Evolutionary conservation across 140 eudicot genomes (phyloP).

Genomic region (Stevia rebaudiana): DNA sequence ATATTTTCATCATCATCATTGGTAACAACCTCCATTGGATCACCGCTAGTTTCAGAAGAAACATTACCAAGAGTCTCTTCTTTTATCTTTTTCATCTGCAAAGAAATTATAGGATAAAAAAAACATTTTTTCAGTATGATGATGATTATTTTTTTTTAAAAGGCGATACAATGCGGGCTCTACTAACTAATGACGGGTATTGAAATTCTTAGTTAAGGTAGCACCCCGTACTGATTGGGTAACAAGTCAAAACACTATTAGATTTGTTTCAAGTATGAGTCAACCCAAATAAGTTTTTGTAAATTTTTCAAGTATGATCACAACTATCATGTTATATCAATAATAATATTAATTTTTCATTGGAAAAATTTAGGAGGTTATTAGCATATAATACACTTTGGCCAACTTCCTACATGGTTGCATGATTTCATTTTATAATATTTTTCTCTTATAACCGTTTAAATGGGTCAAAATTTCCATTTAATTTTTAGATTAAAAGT

Average conservation of each 20-base stretch:
- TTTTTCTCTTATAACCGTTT: neutral
- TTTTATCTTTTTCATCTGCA: slow-evolving; percentile 58
- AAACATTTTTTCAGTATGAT: neutral
- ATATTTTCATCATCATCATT: slow-evolving; percentile 47
- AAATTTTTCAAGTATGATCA: neutral
- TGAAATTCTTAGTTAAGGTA: neutral
- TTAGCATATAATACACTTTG: neutral
- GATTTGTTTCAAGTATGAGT: neutral
- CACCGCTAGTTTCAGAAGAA: slow-evolving; percentile 25
- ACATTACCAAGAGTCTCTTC: slow-evolving; percentile 26
- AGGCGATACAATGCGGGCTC: neutral
- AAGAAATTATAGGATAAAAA: slow-evolving; percentile 10
- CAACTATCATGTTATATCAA: neutral
- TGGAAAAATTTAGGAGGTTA: neutral
- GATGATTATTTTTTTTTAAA: neutral
- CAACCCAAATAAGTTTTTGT: neutral
- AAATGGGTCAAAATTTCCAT: neutral
- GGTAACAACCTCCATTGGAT: slow-evolving; percentile 31
- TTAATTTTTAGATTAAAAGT: neutral
- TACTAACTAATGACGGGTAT: neutral
- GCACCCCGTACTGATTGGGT: neutral
- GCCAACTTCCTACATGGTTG: neutral
- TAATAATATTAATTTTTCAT: neutral
- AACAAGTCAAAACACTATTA: neutral
- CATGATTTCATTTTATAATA: neutral